Evolutionary conservation across 305 asterid species (phyloP).

Genomic region (Solanum hybrid): DNA sequence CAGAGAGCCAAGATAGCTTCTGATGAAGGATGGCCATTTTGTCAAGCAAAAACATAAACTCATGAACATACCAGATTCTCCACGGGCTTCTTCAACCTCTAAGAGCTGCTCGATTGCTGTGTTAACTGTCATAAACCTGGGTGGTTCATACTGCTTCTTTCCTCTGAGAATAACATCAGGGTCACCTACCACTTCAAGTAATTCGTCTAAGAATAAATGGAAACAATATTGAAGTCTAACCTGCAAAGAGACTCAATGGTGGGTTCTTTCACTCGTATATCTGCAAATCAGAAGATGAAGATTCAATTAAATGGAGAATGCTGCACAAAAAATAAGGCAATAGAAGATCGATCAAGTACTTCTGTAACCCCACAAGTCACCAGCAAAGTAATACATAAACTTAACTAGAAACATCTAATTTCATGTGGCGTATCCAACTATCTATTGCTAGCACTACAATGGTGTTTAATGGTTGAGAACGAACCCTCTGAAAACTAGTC

Average conservation of each 20-base stretch:
- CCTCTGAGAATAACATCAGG: slow-evolving; percentile 38
- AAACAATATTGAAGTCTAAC: slow-evolving; percentile 25
- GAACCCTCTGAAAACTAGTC: neutral
- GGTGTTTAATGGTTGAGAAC: neutral
- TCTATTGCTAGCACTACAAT: neutral
- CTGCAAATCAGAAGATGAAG: slow-evolving; percentile 28
- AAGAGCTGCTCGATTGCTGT: slow-evolving; percentile 84
- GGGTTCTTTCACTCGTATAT: slow-evolving; percentile 86
- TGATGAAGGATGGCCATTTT: neutral
- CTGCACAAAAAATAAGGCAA: neutral
- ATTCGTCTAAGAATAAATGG: neutral
- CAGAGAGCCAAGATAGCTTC: neutral
- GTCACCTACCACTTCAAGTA: neutral
- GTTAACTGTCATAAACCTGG: slow-evolving; percentile 76
- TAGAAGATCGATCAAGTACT: neutral
- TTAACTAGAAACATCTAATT: neutral
- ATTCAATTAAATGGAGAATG: neutral
- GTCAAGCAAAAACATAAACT: neutral
- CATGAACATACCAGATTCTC: slow-evolving; percentile 40
- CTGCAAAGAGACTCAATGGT: slow-evolving; percentile 82
- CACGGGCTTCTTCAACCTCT: slow-evolving; percentile 58
- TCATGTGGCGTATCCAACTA: neutral
- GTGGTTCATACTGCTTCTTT: slow-evolving; percentile 73
- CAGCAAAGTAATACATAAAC: neutral
- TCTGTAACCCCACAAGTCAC: neutral